phyloP scores from a whole-genome alignment of 108 stramenopile species.

The Epithemia pelagica region DNA sequence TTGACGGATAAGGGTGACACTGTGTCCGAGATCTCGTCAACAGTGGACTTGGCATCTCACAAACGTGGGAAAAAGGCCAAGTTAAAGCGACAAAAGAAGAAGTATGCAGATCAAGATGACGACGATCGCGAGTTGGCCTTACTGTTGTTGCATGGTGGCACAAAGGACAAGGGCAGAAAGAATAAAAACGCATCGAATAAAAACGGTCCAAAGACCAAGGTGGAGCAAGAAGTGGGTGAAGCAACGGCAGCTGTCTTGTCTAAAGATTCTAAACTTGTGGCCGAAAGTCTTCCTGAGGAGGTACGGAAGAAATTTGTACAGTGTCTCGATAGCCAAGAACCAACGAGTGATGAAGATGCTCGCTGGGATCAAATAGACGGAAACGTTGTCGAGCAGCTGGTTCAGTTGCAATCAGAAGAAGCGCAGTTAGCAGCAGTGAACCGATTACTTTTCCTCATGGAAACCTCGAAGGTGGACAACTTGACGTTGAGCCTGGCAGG shows the following conservation, averaged over 20 bases:
- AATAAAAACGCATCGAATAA: constrained; percentile 21
- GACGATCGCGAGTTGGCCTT: constrained; percentile 91
- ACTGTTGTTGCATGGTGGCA: constrained; percentile 83
- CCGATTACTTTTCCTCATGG: constrained; percentile 51
- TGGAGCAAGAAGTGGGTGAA: constrained; percentile 56
- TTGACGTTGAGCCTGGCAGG: constrained; percentile 81
- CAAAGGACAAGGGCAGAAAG: constrained; percentile 46
- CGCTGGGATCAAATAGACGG: constrained; percentile 88
- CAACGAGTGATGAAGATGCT: constrained; percentile 38
- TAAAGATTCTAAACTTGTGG: constrained; percentile 51
- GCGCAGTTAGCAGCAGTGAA: constrained; percentile 55
- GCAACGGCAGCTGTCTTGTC: constrained; percentile 62
- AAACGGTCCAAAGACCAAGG: constrained; percentile 28
- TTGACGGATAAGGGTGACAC: neutral
- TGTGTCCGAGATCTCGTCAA: neutral
- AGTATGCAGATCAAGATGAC: constrained; percentile 96
- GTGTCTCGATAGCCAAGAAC: constrained; percentile 27
- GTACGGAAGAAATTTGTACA: constrained; percentile 44
- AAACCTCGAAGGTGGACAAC: constrained; percentile 61
- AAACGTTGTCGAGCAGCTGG: constrained; percentile 67
- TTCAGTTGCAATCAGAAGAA: constrained; percentile 40
- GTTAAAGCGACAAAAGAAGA: constrained; percentile 57
- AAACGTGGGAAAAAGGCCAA: constrained; percentile 65
- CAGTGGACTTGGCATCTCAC: neutral
- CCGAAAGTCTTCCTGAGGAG: constrained; percentile 39